phyloP scores from a whole-genome alignment of 176 grass and related monocot species.

The Alopecurus myosuroides region DNA sequence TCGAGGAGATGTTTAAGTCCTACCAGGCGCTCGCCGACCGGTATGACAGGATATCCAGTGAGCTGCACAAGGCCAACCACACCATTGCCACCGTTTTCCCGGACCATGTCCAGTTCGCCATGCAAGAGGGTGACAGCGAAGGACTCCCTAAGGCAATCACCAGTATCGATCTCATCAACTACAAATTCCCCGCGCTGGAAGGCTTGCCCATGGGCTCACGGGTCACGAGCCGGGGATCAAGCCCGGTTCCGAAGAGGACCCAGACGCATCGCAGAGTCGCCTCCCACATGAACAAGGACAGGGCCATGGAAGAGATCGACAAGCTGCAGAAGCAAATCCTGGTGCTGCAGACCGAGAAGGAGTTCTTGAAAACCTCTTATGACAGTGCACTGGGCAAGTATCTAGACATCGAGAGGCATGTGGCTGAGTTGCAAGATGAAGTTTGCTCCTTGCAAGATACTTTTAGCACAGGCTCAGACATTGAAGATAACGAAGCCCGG shows the following conservation, averaged over 20 bases:
- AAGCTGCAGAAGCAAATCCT: conserved; percentile 79
- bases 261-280: conserved; percentile 38
- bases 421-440: conserved; percentile 61
- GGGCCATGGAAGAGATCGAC: conserved; percentile 67
- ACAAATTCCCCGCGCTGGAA: conserved; percentile 41
- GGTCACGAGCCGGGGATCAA: conserved; percentile 16
- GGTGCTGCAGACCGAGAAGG: conserved; percentile 69
- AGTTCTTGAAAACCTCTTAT: conserved; percentile 78
- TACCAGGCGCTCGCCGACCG: conserved; percentile 73
- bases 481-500: conserved; percentile 88
- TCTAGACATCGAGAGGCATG: conserved; percentile 68
- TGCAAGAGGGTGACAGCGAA: conserved; percentile 56
- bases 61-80: conserved; percentile 97
- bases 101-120: conserved; percentile 66
- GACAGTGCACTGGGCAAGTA: conserved; percentile 58
- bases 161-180: conserved; percentile 47
- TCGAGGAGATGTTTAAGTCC: conserved; percentile 74
- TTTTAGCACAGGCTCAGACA: conserved; percentile 49
- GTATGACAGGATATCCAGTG: conserved; percentile 59
- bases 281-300: conserved; percentile 68
- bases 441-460: conserved; percentile 75
- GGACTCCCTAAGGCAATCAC: conserved; percentile 38
- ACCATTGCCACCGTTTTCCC: conserved; percentile 81
- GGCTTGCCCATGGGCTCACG: conserved; percentile 33
- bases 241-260: conserved; percentile 26